Percentiles rank a stretch among this genome's conserved stretches.
phyloP scores from a whole-genome alignment of 148 eudicot species.

The Mesembryanthemum crystallinum region DNA sequence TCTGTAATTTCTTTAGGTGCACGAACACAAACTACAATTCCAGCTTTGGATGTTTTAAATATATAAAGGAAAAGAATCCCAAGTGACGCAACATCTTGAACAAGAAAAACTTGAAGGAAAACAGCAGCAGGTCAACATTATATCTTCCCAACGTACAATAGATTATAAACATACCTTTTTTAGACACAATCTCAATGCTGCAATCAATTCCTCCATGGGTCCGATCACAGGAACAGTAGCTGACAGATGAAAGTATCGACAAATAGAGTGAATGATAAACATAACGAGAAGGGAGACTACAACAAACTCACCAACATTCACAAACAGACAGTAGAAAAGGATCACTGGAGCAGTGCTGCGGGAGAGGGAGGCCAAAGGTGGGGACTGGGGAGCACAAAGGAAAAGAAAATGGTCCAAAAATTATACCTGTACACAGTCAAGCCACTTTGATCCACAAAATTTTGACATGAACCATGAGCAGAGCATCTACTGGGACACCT shows the following conservation, averaged over 20 bases:
- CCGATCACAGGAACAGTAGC: constrained; percentile 84
- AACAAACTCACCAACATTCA: neutral
- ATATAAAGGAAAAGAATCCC: neutral
- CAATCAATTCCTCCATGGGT: constrained; percentile 92
- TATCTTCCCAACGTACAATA: neutral
- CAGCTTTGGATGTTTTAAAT: neutral
- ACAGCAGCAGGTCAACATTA: neutral
- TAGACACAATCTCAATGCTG: constrained; percentile 72
- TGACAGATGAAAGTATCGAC: constrained; percentile 27
- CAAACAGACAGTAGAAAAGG: neutral
- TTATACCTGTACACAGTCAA: constrained; percentile 74
- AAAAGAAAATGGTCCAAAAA: neutral
- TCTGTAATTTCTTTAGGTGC: neutral
- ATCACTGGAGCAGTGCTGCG: too few relatives aligned
- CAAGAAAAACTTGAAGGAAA: constrained; percentile 3
- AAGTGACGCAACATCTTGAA: neutral
- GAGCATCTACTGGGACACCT: constrained; percentile 83
- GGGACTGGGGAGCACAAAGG: too few relatives aligned
- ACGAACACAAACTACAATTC: neutral
- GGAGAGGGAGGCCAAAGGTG: too few relatives aligned
- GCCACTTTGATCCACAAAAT: constrained; percentile 67
- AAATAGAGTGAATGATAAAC: constrained; percentile 9
- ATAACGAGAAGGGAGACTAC: neutral
- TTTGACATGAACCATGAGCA: constrained; percentile 63
- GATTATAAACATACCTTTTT: constrained; percentile 46